A percentile compares a stretch with the other conserved stretches of the same genome.
Evolutionary conservation across 2,329 filamentous ascomycete species (phyloP).

Genomic region (Golovinomyces cichoracearum): DNA sequence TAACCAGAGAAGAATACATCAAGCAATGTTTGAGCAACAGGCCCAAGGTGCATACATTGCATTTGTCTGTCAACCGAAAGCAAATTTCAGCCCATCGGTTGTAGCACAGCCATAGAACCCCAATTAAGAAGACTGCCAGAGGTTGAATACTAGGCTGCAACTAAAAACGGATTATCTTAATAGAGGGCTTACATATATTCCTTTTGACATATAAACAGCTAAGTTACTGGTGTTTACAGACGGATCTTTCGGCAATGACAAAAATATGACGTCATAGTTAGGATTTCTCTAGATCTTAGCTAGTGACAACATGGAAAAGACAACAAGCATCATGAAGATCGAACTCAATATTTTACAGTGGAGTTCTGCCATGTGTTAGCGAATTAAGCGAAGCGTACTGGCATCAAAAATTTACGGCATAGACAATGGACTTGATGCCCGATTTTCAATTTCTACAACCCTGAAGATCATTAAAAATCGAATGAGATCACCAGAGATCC

Average conservation of each 20-base stretch:
- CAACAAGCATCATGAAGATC: no score
- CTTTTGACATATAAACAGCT: neutral
- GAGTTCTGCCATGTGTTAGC: no score
- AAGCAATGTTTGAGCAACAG: neutral
- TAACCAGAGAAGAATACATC: neutral
- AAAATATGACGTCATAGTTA: neutral
- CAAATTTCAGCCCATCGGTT: neutral
- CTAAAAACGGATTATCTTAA: neutral
- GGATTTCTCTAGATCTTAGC: no score
- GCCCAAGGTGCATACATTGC: neutral
- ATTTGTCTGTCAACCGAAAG: constrained; percentile 2
- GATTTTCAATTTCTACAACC: no score
- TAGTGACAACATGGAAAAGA: no score
- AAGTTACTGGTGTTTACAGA: neutral
- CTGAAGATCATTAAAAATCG: no score
- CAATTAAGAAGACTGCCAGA: neutral
- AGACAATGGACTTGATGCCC: no score
- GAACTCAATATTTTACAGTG: no score
- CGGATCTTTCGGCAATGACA: neutral
- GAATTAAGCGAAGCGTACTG: no score
- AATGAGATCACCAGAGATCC: no score
- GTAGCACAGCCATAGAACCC: neutral
- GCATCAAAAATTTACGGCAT: no score
- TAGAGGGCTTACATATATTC: neutral
- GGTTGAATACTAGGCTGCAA: neutral